Evolutionary conservation across 192 early-diverging fungal genomes (phyloP).

Genomic region (Spizellomyces sp.): DNA sequence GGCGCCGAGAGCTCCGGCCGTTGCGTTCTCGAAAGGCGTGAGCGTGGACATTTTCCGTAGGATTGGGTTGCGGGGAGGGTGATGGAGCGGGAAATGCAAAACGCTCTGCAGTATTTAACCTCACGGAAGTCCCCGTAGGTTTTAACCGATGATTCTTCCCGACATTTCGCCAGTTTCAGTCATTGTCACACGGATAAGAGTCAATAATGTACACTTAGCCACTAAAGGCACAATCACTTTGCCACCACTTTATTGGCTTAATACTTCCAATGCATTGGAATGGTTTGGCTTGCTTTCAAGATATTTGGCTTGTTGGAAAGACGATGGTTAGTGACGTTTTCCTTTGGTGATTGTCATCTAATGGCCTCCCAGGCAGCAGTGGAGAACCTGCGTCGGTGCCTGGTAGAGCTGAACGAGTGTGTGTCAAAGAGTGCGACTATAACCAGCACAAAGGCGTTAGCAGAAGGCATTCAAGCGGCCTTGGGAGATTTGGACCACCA

Average conservation of each 20-base stretch:
- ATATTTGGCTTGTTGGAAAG: not conserved
- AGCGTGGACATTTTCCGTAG: slow-evolving; percentile 34
- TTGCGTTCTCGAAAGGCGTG: slow-evolving; percentile 88
- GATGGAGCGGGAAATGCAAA: not conserved
- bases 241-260: too few relatives aligned
- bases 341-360: too few relatives aligned
- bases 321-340: not conserved
- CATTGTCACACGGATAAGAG: too few relatives aligned
- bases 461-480: slow-evolving; percentile 1
- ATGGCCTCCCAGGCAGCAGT: not conserved
- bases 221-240: too few relatives aligned
- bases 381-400: not conserved
- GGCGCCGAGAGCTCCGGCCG: slow-evolving; percentile 88
- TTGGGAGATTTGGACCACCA: not conserved
- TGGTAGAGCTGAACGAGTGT: slow-evolving; percentile 2
- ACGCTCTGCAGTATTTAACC: too few relatives aligned
- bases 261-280: too few relatives aligned
- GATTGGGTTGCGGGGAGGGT: not conserved
- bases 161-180: too few relatives aligned
- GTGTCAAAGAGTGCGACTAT: not conserved
- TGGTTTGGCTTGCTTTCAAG: too few relatives aligned
- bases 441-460: not conserved
- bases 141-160: too few relatives aligned
- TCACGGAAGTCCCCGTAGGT: too few relatives aligned
- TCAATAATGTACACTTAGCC: too few relatives aligned